Conservation (phyloP, 441 rosid genomes). For the Gossypium davidsonii region DNA sequence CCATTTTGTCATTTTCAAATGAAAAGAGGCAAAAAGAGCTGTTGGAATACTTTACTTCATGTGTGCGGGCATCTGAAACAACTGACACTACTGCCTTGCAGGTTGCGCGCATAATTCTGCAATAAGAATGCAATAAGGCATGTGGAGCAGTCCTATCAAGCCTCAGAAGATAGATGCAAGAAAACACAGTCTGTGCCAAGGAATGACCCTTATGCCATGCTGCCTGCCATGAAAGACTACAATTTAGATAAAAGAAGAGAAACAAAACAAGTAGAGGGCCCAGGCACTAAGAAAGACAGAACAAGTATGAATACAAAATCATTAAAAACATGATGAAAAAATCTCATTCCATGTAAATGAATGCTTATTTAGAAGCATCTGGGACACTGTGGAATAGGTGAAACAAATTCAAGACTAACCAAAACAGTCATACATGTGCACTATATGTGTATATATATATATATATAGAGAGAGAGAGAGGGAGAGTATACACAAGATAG, state of each 20-base stretch:
- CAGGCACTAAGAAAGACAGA: background rate
- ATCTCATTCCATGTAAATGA: background rate
- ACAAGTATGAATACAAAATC: background rate
- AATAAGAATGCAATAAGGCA: constrained; percentile 80
- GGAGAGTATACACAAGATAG: background rate
- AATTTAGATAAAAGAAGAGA: constrained; percentile 13
- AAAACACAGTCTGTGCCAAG: constrained; percentile 94
- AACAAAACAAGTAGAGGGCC: background rate
- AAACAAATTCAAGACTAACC: background rate
- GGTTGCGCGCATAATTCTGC: constrained; percentile 78
- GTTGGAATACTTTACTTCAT: constrained; percentile 91
- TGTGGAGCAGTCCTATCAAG: constrained; percentile 88
- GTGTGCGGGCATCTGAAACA: constrained; percentile 96
- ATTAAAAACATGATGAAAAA: background rate
- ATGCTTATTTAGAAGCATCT: background rate
- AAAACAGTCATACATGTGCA: background rate
- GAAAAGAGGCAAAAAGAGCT: constrained; percentile 29
- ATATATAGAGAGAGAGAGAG: too few relatives aligned
- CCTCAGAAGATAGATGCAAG: constrained; percentile 87
- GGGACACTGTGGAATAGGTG: background rate
- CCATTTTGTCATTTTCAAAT: constrained; percentile 1
- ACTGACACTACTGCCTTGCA: constrained; percentile 89
- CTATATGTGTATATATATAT: background rate
- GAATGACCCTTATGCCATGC: constrained; percentile 99
- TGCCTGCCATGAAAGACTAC: constrained; percentile 59